These are phyloP conservation scores for Plenodomus tracheiphilus DNA, from an alignment of 2,329 filamentous ascomycete genomes.

Conservation along the genomic window DNA sequence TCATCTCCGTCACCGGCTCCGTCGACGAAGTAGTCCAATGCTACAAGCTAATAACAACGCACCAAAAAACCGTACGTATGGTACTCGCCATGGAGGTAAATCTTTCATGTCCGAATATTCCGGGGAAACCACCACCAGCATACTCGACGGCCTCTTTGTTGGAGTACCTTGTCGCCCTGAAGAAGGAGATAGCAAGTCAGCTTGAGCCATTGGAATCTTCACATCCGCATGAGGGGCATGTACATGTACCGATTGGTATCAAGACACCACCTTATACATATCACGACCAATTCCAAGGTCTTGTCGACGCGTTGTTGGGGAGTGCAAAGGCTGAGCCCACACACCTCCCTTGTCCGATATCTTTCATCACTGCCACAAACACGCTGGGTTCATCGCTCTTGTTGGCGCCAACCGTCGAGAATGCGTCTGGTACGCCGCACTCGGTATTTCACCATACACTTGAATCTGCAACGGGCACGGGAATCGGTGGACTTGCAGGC, in stretches of 20 bases:
- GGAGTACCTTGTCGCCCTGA: slow-evolving; percentile 59
- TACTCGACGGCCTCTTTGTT: slow-evolving; percentile 60
- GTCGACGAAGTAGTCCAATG: slow-evolving; percentile 61
- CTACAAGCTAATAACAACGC: slow-evolving; percentile 55
- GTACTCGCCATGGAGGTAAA: slow-evolving; percentile 75
- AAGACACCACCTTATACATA: slow-evolving; percentile 81
- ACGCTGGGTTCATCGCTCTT: slow-evolving; percentile 72
- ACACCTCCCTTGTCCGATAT: slow-evolving; percentile 49
- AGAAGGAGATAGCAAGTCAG: slow-evolving; percentile 31
- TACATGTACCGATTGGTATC: slow-evolving; percentile 60
- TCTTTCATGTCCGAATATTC: slow-evolving; percentile 77
- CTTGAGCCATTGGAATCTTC: slow-evolving; percentile 7
- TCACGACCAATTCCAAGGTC: slow-evolving; percentile 62
- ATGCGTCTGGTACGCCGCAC: slow-evolving; percentile 2
- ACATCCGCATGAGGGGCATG: slow-evolving; percentile 22
- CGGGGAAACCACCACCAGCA: slow-evolving; percentile 68
- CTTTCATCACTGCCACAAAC: slow-evolving; percentile 75
- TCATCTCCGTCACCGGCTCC: slow-evolving; percentile 72
- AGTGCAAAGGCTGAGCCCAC: slow-evolving; percentile 24
- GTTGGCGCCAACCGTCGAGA: slow-evolving; percentile 42
- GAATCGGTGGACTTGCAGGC: slow-evolving; percentile 73
- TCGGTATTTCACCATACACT: slow-evolving; percentile 44
- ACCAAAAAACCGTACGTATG: slow-evolving; percentile 43
- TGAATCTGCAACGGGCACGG: slow-evolving; percentile 56
- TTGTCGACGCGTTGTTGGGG: slow-evolving; percentile 57